These are phyloP conservation scores for Galeopsis tetrahit DNA, from an alignment of 257 asterid genomes.

Conservation along the genomic window DNA sequence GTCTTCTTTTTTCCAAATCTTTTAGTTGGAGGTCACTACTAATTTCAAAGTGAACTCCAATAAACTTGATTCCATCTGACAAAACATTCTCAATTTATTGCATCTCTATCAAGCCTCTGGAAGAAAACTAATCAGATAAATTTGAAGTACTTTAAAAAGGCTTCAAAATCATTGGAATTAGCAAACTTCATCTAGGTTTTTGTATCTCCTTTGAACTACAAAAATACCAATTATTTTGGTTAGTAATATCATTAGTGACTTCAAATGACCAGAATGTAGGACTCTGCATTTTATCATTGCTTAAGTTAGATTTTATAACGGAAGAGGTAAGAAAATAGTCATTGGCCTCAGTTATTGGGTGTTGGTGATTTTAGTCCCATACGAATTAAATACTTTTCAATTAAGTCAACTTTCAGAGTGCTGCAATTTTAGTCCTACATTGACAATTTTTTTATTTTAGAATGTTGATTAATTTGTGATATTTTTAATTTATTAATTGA, in stretches of 20 bases:
- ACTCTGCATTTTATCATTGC: not conserved
- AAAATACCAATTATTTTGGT: not conserved
- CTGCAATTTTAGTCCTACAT: too few relatives aligned
- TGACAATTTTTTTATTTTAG: too few relatives aligned
- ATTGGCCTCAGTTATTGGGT: too few relatives aligned
- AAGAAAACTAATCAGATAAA: not conserved
- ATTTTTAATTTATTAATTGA: too few relatives aligned
- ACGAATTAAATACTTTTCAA: too few relatives aligned
- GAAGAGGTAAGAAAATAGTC: not conserved
- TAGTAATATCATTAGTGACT: not conserved
- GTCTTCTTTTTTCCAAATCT: conserved; percentile 2
- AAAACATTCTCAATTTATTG: not conserved
- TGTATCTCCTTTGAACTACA: conserved; percentile 4
- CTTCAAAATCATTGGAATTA: not conserved
- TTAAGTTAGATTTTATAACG: not conserved
- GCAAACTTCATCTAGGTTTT: not conserved
- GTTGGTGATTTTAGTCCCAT: too few relatives aligned
- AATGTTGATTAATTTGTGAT: too few relatives aligned
- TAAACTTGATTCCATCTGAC: not conserved
- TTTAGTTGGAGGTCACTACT: conserved; percentile 4
- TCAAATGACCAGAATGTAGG: not conserved
- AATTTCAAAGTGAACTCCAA: conserved; percentile 7
- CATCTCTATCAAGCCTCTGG: not conserved
- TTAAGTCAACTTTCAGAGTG: too few relatives aligned
- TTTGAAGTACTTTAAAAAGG: not conserved